Evolutionary conservation across 139 green algal genomes (phyloP), one percentile per base, ranked within the genome.

Genomic region (Chlamydomonas incerta): DNA sequence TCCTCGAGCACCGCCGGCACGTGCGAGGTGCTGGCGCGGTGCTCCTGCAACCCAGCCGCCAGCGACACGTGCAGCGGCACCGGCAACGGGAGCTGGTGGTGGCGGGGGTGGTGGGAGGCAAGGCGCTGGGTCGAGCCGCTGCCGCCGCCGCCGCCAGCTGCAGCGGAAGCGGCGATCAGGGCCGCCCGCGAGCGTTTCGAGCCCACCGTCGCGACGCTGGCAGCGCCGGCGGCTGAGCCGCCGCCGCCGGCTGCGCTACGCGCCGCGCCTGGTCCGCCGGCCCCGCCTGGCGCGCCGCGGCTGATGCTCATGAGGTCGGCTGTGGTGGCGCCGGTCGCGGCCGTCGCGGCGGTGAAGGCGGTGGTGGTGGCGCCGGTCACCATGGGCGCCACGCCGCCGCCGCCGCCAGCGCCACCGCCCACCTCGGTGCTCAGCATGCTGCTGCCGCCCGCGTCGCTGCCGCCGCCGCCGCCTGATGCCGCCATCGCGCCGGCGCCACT

Each of bases 191-290:
- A 60, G 14, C 74, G 74, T 58, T 82, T 82, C 21, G 58, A 72
- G n/a, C 74, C 74, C 13, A 82, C 74, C 0, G 74, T 82, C 13
- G 41, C 72, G 41, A 79, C 28, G 46, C 72, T 46, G 46, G 23
- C 46, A 46, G 37, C 55, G 55, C 55, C 10, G 41, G 41, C 41
- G 41, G 41, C 41, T 8, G 41, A 8, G 6, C 41, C 41, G 41
- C 41, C 41, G 41, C 41, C 41, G 41, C 41, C 41, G 6, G 41
- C 41, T 50, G 41, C 41, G 41, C n/a, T n/a, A n/a, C n/a, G n/a
- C n/a, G n/a, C n/a, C n/a, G n/a, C n/a, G n/a, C n/a, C n/a, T n/a
- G n/a, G n/a, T n/a, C n/a, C n/a, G n/a, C n/a, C n/a, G n/a, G n/a
- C n/a, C n/a, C n/a, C n/a, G n/a, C n/a, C n/a, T n/a, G n/a, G n/a